phyloP scores from a whole-genome alignment of 495 filamentous ascomycete species.

The Penicillium pancosmium region DNA sequence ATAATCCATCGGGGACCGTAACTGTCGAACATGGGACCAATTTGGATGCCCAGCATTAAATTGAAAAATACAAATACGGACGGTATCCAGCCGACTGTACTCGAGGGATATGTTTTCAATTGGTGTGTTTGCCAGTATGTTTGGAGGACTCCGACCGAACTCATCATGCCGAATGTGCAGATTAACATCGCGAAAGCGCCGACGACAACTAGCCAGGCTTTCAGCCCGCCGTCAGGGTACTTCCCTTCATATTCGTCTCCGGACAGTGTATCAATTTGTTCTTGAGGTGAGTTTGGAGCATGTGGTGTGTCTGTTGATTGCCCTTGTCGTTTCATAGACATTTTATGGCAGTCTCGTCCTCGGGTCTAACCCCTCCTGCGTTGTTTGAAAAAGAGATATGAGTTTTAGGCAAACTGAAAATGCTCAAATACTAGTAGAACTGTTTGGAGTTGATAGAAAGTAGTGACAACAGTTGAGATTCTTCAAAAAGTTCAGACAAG shows the following conservation, averaged over 20 bases:
- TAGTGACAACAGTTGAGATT: too few relatives aligned
- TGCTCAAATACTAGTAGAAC: background rate
- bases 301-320: background rate
- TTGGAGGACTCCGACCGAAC: slow-evolving; percentile 61
- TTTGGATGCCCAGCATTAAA: slow-evolving; percentile 60
- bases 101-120: slow-evolving; percentile 50
- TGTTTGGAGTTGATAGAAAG: too few relatives aligned
- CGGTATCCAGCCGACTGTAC: slow-evolving; percentile 64
- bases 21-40: slow-evolving; percentile 64
- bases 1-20: slow-evolving; percentile 56
- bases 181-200: slow-evolving; percentile 61
- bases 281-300: background rate
- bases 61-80: slow-evolving; percentile 62
- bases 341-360: background rate
- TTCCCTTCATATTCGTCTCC: slow-evolving; percentile 6
- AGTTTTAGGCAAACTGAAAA: background rate
- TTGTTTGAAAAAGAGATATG: background rate
- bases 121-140: slow-evolving; percentile 60
- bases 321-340: background rate
- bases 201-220: slow-evolving; percentile 62
- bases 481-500: too few relatives aligned
- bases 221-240: slow-evolving; percentile 60
- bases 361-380: too few relatives aligned
- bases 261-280: background rate
- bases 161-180: slow-evolving; percentile 60